A percentile compares a stretch with the other conserved stretches of the same genome.
These are phyloP conservation scores for Backusella parvicylindrica DNA, from an alignment of 192 early-diverging fungal species.

Conservation along the genomic window DNA sequence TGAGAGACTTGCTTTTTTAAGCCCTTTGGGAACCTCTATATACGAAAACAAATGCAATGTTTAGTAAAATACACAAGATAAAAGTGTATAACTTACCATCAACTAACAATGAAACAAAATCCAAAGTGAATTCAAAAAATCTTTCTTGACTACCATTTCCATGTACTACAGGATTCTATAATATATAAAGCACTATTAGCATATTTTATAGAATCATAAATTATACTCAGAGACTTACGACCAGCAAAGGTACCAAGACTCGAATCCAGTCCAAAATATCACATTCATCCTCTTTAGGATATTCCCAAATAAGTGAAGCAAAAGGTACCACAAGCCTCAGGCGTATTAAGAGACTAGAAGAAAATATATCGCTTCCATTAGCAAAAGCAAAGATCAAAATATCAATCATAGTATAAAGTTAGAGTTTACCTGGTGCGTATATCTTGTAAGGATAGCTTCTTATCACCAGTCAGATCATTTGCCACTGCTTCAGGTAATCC, in stretches of 20 bases:
- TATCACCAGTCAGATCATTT: not conserved
- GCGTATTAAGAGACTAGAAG: conserved; percentile 39
- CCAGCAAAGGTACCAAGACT: conserved; percentile 40
- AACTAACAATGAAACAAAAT: conserved; percentile 49
- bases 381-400: not conserved
- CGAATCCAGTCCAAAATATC: conserved; percentile 41
- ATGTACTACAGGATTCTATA: conserved; percentile 44
- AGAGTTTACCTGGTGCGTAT: conserved; percentile 27
- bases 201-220: not conserved
- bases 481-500: conserved; percentile 4
- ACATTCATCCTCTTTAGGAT: conserved; percentile 39
- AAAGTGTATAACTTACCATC: conserved; percentile 30
- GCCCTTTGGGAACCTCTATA: conserved; percentile 36
- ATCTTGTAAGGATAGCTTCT: conserved; percentile 27
- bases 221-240: conserved; percentile 16
- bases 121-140: conserved; percentile 54
- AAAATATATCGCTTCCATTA: not conserved
- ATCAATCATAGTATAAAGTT: not conserved
- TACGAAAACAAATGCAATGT: not conserved
- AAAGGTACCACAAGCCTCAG: conserved; percentile 45
- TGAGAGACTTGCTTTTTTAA: conserved; percentile 40
- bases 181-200: not conserved
- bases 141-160: conserved; percentile 51
- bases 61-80: not conserved
- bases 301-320: conserved; percentile 44